Conservation (phyloP, 352 stramenopile genomes). For the Globisporangium okanoganense region DNA sequence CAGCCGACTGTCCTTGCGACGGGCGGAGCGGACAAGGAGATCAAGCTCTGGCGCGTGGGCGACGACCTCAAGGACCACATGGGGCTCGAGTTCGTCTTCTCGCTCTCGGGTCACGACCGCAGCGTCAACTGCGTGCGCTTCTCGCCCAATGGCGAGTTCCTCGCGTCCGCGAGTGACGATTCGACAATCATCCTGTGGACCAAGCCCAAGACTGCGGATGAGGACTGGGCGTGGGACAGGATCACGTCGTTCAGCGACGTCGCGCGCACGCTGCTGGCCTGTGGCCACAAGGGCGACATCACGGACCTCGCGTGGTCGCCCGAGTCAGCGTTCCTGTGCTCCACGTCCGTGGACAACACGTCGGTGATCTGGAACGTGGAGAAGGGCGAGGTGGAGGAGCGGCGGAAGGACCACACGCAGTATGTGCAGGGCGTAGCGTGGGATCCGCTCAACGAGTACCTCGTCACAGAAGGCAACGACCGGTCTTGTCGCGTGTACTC, state of each 20-base stretch:
- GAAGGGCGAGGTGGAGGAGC: slow-evolving; percentile 74
- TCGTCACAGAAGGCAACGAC: slow-evolving; percentile 94
- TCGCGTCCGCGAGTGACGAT: slow-evolving; percentile 88
- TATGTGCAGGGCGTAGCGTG: slow-evolving; percentile 96
- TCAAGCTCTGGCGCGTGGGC: slow-evolving; percentile 79
- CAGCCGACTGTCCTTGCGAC: slow-evolving; percentile 52
- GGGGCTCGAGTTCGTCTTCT: slow-evolving; percentile 76
- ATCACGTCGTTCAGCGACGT: slow-evolving; percentile 82
- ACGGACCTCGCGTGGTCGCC: slow-evolving; percentile 91
- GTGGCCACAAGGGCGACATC: slow-evolving; percentile 88
- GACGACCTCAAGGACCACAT: slow-evolving; percentile 27
- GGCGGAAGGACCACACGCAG: slow-evolving; percentile 91
- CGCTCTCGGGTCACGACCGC: slow-evolving; percentile 82
- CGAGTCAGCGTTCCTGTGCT: slow-evolving; percentile 88
- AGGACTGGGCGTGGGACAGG: slow-evolving; percentile 72
- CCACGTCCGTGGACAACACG: slow-evolving; percentile 92
- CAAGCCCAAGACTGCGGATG: slow-evolving; percentile 61
- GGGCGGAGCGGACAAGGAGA: slow-evolving; percentile 85
- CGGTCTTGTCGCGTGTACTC: slow-evolving; percentile 93
- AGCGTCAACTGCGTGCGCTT: slow-evolving; percentile 92
- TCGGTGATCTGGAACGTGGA: slow-evolving; percentile 87
- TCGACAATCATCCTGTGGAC: slow-evolving; percentile 87
- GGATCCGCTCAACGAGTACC: slow-evolving; percentile 93
- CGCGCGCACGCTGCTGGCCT: slow-evolving; percentile 63
- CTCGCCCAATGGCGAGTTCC: slow-evolving; percentile 77